phyloP scores from a whole-genome alignment of 1,284 basidiomycete species.

The Rhodotorula sp. region DNA sequence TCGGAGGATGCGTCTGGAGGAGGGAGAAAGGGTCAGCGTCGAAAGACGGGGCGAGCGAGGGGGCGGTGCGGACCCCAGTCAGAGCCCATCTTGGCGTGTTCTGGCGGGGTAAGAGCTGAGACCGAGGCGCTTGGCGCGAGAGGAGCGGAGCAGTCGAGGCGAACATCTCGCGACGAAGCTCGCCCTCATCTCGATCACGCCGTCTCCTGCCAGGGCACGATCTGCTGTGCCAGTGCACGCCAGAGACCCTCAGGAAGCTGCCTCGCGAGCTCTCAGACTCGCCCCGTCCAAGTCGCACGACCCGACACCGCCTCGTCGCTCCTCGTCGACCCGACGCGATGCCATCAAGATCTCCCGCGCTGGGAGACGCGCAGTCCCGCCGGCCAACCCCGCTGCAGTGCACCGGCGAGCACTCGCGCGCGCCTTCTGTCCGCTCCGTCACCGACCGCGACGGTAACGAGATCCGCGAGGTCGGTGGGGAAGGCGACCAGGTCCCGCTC shows the following conservation, averaged over 20 bases:
- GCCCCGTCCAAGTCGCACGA: too few relatives aligned
- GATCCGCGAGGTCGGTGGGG: conserved; percentile 20
- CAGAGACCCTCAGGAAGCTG: too few relatives aligned
- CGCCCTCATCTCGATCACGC: background rate
- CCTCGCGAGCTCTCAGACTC: too few relatives aligned
- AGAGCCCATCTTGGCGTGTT: conserved; percentile 21
- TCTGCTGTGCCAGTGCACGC: background rate
- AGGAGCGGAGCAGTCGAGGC: background rate
- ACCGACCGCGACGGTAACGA: conserved; percentile 22
- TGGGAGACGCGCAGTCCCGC: background rate
- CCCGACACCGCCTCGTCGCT: too few relatives aligned
- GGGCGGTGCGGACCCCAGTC: conserved; percentile 24
- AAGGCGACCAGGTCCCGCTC: conserved; percentile 24
- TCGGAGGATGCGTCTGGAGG: conserved; percentile 58
- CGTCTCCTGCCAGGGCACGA: background rate
- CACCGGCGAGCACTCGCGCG: conserved; percentile 8
- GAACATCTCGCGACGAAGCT: background rate
- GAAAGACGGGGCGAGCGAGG: background rate
- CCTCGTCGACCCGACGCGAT: background rate
- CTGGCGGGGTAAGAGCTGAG: background rate
- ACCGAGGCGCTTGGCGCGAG: background rate
- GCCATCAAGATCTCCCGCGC: background rate
- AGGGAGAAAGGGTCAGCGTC: background rate
- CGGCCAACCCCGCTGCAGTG: conserved; percentile 10
- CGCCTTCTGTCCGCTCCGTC: conserved; percentile 15